Evolutionary conservation across 495 filamentous ascomycete species (phyloP), one percentile per base, ranked within the genome.

Genomic region (Wilcoxina mikolae): DNA sequence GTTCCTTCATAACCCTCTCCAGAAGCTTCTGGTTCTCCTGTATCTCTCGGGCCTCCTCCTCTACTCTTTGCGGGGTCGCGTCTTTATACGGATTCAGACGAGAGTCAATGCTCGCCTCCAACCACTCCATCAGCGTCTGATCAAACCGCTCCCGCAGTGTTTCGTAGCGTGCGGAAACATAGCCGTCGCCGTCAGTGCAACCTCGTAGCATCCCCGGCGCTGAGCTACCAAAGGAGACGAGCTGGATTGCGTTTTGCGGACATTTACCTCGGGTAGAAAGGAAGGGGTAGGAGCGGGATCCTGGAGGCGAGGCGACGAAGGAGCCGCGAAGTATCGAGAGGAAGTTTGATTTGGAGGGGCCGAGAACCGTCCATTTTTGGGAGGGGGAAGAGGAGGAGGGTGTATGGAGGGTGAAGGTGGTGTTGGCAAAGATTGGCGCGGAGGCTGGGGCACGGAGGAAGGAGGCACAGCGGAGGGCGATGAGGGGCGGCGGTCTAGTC

Each of bases 101-200:
- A 4, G 49, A 38, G 9, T 54, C 56, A 3, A 59, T 56, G 5
- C 38, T 44, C 0, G 86, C 85, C 11, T 74, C 74, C 25, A 98
- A 69, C 64, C 82, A 96, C 61, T 91, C 81, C 46, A 71, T 61
- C 0, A 98, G 76, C 20, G 83, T 83, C 68, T 88, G 89, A 67
- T 96, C 91, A 7, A 83, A 88, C 48, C 78, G 84, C 65, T 95
- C 90, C 18, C 86, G 73, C 45, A 80, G 69, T 53, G 83, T 87
- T 72, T 98, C 91, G 69, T 98, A 98, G n/a, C 91, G 75, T 11
- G 87, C 86, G 59, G 84, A 87, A 29, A 96, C 68, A 60, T 95
- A 95, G 10, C 85, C 80, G 9, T 87, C 87, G 0, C 79, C 77
- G 48, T 74, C 76, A 11, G 75, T 72, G 12, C 71, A 73, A 4